Conservation (phyloP, 768 basidiomycete genomes). For the Kwoniella heveanensis region DNA sequence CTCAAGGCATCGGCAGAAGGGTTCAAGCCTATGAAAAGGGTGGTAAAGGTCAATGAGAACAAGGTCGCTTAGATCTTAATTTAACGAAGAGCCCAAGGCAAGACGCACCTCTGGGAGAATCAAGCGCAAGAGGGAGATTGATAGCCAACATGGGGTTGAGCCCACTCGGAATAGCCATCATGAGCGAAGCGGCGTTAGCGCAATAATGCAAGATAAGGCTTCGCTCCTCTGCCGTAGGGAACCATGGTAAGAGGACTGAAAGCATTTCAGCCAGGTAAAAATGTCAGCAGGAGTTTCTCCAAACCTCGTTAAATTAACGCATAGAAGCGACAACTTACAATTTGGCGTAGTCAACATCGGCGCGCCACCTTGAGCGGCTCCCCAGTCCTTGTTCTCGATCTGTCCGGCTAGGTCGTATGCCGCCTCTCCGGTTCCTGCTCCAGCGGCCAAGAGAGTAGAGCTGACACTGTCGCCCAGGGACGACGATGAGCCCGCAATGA, state of each 20-base stretch:
- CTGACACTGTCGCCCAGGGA: conserved; percentile 1
- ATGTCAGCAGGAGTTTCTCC: too few relatives aligned
- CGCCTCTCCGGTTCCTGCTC: neutral
- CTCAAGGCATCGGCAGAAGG: conserved; percentile 58
- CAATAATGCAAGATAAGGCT: conserved; percentile 57
- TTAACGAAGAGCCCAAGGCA: neutral
- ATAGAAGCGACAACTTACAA: conserved; percentile 30
- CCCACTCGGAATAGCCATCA: conserved; percentile 59
- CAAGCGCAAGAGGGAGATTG: conserved; percentile 59
- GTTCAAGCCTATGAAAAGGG: conserved; percentile 47
- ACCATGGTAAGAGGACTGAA: conserved; percentile 54
- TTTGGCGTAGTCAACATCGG: conserved; percentile 46
- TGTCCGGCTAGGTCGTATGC: conserved; percentile 8
- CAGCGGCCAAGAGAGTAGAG: neutral
- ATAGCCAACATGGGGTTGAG: conserved; percentile 60
- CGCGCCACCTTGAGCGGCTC: conserved; percentile 19
- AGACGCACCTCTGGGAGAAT: conserved; percentile 52
- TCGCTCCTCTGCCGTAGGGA: conserved; percentile 52
- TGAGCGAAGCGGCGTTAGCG: conserved; percentile 60
- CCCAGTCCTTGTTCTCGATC: conserved; percentile 26
- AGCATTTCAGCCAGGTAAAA: neutral
- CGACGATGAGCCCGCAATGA: neutral
- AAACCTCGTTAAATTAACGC: too few relatives aligned
- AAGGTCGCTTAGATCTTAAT: too few relatives aligned
- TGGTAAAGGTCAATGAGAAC: conserved; percentile 1